Conservation (phyloP, 148 eudicot genomes). For the Camellia lanceoleosa region DNA sequence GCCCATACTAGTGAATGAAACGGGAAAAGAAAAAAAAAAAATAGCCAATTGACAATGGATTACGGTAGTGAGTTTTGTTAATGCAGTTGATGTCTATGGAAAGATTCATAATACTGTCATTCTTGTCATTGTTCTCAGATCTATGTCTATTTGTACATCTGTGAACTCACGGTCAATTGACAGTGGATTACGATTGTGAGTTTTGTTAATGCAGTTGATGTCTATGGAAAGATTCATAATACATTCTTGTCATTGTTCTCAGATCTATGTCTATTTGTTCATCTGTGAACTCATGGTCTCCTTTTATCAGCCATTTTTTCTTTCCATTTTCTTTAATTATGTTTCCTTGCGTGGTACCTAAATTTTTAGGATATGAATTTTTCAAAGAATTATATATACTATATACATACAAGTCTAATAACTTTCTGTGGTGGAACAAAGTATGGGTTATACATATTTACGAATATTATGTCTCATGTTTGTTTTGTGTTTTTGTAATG, state of each 20-base stretch:
- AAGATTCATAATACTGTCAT: not conserved
- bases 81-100: not conserved
- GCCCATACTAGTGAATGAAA: not conserved
- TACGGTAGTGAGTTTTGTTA: not conserved
- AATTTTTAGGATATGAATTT: not conserved
- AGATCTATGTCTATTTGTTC: not conserved
- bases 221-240: not conserved
- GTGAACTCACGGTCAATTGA: not conserved
- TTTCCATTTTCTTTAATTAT: not conserved
- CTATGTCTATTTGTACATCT: not conserved
- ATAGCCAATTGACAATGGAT: not conserved
- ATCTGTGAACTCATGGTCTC: not conserved
- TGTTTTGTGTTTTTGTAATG: constrained; percentile 6
- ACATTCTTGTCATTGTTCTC: not conserved
- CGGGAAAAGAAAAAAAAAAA: not conserved
- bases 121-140: not conserved
- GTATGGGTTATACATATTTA: not conserved
- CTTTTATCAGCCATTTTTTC: not conserved
- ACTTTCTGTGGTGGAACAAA: not conserved
- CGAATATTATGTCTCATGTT: constrained; percentile 13
- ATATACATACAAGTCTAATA: not conserved
- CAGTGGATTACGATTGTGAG: not conserved
- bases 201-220: not conserved
- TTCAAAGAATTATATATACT: not conserved
- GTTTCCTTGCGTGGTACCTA: not conserved